These are phyloP conservation scores for Hyphodiscus sp. DNA, from an alignment of 2,329 filamentous ascomycete species.

Conservation along the genomic window DNA sequence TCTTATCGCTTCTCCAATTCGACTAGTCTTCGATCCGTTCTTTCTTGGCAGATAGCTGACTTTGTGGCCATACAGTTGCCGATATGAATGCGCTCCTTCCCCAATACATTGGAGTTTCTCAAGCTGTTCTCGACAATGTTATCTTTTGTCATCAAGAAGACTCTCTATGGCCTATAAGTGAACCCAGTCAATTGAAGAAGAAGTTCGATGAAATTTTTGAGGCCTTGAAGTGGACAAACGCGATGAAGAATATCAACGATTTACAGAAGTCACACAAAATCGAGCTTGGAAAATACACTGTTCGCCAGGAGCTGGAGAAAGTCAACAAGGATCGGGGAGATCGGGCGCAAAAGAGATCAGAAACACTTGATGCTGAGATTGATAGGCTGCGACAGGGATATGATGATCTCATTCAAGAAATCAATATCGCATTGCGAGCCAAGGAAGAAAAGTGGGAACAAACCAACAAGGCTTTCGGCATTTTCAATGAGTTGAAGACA, in stretches of 20 bases:
- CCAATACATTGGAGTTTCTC: constrained; percentile 79
- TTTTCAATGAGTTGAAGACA: constrained; percentile 67
- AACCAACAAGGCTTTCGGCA: constrained; percentile 65
- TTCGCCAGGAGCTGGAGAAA: constrained; percentile 71
- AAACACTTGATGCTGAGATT: constrained; percentile 60
- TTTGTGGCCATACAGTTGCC: constrained; percentile 54
- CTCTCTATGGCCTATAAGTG: constrained; percentile 92
- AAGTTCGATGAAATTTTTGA: constrained; percentile 98
- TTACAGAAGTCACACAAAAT: constrained; percentile 78
- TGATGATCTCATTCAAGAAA: constrained; percentile 51
- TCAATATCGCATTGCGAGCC: constrained; percentile 47
- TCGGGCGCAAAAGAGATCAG: constrained; percentile 58
- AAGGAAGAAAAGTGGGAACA: constrained; percentile 64
- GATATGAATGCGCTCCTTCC: constrained; percentile 83
- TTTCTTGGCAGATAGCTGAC: neutral
- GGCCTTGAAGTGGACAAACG: constrained; percentile 93
- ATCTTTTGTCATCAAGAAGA: constrained; percentile 99
- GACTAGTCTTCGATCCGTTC: neutral
- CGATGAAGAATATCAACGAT: constrained; percentile 88
- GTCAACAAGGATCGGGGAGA: constrained; percentile 80
- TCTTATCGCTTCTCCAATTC: neutral
- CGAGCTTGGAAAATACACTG: constrained; percentile 65
- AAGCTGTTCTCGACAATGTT: constrained; percentile 84
- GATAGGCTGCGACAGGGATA: constrained; percentile 53
- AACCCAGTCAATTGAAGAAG: constrained; percentile 79